phyloP scores from a whole-genome alignment of 352 stramenopile genomes.

The Pythium guiyangense region DNA sequence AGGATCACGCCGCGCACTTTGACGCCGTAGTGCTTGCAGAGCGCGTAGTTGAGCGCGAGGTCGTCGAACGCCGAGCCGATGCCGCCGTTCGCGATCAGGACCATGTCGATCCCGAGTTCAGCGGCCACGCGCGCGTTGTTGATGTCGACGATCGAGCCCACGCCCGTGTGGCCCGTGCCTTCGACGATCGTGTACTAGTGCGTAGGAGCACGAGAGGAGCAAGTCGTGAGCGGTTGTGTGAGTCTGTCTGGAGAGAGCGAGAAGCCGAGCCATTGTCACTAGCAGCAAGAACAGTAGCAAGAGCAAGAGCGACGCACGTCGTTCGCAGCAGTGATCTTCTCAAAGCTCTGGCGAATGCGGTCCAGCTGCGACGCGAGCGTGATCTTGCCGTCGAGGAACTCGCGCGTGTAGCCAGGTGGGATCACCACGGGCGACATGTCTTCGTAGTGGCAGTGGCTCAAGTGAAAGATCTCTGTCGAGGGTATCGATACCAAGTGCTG shows the following conservation, averaged over 20 bases:
- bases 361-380: conserved; percentile 66
- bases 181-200: conserved; percentile 75
- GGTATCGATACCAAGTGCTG: conserved; percentile 17
- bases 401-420: conserved; percentile 92
- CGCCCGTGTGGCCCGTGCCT: conserved; percentile 90
- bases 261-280: not conserved
- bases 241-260: conserved; percentile 3
- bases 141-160: conserved; percentile 95
- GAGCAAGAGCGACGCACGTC: conserved; percentile 31
- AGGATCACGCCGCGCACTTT: conserved; percentile 93
- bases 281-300: no score
- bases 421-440: conserved; percentile 97
- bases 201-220: not conserved
- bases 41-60: conserved; percentile 90
- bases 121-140: conserved; percentile 95
- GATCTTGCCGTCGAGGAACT: conserved; percentile 94
- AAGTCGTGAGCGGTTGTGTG: no score
- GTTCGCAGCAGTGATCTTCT: conserved; percentile 52
- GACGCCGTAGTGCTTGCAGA: conserved; percentile 93
- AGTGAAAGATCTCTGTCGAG: conserved; percentile 89
- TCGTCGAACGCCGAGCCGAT: conserved; percentile 93
- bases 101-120: conserved; percentile 91
- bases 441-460: conserved; percentile 90
- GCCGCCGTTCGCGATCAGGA: conserved; percentile 95
- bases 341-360: conserved; percentile 70